Evolutionary conservation across 768 basidiomycete genomes (phyloP), one percentile per base, ranked within the genome.

Genomic region (Leccinum subtestaceum): DNA sequence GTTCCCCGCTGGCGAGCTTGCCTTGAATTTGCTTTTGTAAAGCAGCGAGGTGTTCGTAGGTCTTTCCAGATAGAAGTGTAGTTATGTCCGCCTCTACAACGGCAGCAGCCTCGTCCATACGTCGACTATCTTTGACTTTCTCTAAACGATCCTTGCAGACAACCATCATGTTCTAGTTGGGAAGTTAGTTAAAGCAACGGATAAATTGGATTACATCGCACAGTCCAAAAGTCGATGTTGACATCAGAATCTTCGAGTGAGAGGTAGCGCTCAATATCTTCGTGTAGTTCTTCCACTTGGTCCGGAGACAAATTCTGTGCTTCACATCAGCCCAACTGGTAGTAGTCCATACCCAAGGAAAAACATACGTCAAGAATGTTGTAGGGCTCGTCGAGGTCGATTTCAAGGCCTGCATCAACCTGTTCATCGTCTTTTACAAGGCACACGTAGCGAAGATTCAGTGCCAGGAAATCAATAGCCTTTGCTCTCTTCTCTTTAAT

Each of bases 221-320:
- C 95, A 60, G 95, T 95, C 97, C 97, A 99, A 72, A 98, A 99
- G 64, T 99, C 96, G 58, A 97, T 83, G 71, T 95, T 96, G 53
- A 85, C 78, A 10, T 93, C 87, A 6, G 83, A 80, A 62, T 87
- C 86, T 71, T 99, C 97, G 21, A 99, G 80, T 9, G 85, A 82
- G 38, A 99, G 79, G 69, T 98, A 98, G 62, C 85, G 85, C 72
- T 95, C 88, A 63, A 99, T 98, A 72, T 98, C 95, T 53, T 92
- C 90, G 63, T 96, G 92, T 15, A 99, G 77, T 71, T 99, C 96
- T 63, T 94, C 86, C 8, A 93, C 90, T 78, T 99, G 95, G 50
- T 87, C 84, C 4, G 87, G 76, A 15, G 91, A 87, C 29, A 99
- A 80, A 72, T 88, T 98, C 93, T 95, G 64, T 13, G 53, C 48